Evolutionary conservation across 2,329 filamentous ascomycete species (phyloP).

Genomic region (Penicillium sp.): DNA sequence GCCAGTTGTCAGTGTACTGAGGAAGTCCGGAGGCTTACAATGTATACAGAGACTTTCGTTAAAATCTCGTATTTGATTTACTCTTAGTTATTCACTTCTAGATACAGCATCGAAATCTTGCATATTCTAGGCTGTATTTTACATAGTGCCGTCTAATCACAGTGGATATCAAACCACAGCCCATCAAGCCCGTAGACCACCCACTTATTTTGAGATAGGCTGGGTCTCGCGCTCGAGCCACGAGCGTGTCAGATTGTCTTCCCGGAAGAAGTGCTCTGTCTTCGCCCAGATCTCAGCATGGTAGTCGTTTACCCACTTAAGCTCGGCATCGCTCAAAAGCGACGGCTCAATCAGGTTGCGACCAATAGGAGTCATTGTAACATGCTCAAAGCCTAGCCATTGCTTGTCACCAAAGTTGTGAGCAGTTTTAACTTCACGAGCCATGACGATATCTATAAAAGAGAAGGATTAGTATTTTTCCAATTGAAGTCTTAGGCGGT

Average conservation of each 20-base stretch:
- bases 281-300: slow-evolving; percentile 78
- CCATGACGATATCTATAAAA: slow-evolving; percentile 71
- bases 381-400: slow-evolving; percentile 91
- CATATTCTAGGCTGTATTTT: not conserved
- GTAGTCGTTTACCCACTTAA: slow-evolving; percentile 82
- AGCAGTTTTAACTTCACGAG: slow-evolving; percentile 80
- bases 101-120: not conserved
- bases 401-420: slow-evolving; percentile 91
- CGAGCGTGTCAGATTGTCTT: slow-evolving; percentile 66
- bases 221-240: slow-evolving; percentile 90
- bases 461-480: slow-evolving; percentile 7
- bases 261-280: slow-evolving; percentile 71
- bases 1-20: slow-evolving; percentile 3
- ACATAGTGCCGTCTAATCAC: not conserved
- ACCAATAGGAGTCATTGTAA: slow-evolving; percentile 96
- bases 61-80: not conserved
- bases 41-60: not conserved
- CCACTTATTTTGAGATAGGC: slow-evolving; percentile 50
- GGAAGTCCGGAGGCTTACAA: not conserved
- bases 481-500: not conserved
- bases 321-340: slow-evolving; percentile 71
- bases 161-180: not conserved
- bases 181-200: not conserved
- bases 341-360: slow-evolving; percentile 75
- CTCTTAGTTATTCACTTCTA: not conserved